Conservation (phyloP, 768 basidiomycete species). For the Dioszegia aurantiaca region DNA sequence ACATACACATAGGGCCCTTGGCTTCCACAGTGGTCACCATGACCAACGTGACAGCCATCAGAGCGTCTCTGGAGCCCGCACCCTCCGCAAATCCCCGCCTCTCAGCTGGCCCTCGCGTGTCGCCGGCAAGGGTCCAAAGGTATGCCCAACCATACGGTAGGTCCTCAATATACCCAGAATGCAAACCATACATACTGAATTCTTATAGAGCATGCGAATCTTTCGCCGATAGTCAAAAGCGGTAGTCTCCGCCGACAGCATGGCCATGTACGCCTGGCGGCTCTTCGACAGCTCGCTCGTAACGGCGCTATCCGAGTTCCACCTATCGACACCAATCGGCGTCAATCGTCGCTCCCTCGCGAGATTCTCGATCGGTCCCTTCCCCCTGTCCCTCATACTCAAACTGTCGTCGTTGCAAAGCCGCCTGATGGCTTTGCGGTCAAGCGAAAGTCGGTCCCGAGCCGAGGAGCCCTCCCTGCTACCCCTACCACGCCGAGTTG, state of each 20-base stretch:
- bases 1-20: too few relatives aligned
- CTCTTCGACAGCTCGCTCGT: neutral
- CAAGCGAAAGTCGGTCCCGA: conserved; percentile 5
- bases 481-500: neutral
- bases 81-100: too few relatives aligned
- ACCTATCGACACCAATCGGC: neutral
- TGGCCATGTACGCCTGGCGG: conserved; percentile 1
- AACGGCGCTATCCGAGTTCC: neutral
- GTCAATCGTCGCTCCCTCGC: conserved; percentile 2
- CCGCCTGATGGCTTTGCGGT: neutral
- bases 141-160: too few relatives aligned
- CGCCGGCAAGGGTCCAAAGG: too few relatives aligned
- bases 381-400: neutral
- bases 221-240: conserved; percentile 2
- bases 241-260: neutral
- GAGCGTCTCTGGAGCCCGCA: too few relatives aligned
- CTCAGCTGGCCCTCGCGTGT: too few relatives aligned
- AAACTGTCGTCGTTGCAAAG: neutral
- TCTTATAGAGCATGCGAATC: conserved; percentile 4
- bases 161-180: too few relatives aligned
- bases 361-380: conserved; percentile 5
- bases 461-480: neutral
- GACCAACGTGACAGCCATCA: too few relatives aligned
- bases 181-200: too few relatives aligned
- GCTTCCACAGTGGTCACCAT: too few relatives aligned